A percentile compares a stretch with the other conserved stretches of the same genome.
These are phyloP conservation scores for Naegleria lovaniensis DNA, from an alignment of 208 protist genomes.

Conservation along the genomic window DNA sequence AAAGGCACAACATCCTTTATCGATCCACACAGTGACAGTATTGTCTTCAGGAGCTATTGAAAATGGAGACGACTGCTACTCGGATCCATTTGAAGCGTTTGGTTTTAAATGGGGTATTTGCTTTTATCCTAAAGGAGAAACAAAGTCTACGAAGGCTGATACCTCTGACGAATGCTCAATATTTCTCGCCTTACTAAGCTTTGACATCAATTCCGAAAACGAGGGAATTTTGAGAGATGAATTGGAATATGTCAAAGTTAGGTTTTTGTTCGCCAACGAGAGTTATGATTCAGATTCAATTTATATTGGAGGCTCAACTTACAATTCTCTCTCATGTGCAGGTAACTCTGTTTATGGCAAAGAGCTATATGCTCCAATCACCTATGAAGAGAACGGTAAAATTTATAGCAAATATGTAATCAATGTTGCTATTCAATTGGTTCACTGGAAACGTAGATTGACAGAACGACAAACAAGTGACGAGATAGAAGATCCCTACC, in stretches of 20 bases:
- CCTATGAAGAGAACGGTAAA: not conserved
- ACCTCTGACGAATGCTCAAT: not conserved
- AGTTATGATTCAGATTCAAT: not conserved
- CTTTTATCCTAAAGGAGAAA: not conserved
- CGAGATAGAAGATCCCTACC: not conserved
- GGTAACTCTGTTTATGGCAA: not conserved
- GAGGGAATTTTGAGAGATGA: not conserved
- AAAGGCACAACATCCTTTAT: not conserved
- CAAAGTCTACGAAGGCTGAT: not conserved
- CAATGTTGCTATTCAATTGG: not conserved
- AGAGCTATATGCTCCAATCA: not conserved
- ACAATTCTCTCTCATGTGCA: not conserved
- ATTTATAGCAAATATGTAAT: not conserved
- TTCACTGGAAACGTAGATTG: not conserved
- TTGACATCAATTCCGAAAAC: not conserved
- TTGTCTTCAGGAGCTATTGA: not conserved
- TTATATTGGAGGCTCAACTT: not conserved
- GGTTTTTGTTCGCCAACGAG: not conserved
- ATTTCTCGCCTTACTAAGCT: not conserved
- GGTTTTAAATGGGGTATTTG: not conserved
- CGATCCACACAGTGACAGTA: not conserved
- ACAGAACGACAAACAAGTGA: not conserved
- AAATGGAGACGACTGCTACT: not conserved
- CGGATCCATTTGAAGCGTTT: not conserved
- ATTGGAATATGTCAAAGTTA: not conserved